Conservation (phyloP, 768 basidiomycete species). For the Leccinum disarticulatum region DNA sequence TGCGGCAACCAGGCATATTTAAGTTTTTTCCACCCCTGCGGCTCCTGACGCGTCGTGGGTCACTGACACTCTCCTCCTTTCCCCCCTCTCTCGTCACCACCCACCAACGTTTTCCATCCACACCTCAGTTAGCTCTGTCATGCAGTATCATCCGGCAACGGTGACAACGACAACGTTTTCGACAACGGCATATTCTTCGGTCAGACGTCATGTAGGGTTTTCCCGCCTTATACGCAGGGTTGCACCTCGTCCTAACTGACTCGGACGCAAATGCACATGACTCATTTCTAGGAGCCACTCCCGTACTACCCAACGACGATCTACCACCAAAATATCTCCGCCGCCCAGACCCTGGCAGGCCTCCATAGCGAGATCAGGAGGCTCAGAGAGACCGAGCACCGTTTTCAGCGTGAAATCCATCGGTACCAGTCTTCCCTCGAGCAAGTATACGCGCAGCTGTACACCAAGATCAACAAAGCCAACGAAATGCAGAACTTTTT, state of each 20-base stretch:
- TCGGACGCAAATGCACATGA: background rate
- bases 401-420: conserved; percentile 20
- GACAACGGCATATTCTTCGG: conserved; percentile 12
- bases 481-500: conserved; percentile 32
- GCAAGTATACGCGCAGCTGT: conserved; percentile 14
- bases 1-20: conserved; percentile 23
- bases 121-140: conserved; percentile 3
- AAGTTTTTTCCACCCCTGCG: conserved; percentile 15
- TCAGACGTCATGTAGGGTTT: conserved; percentile 24
- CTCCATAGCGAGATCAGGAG: conserved; percentile 22
- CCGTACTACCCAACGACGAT: conserved; percentile 11
- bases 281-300: conserved; percentile 17
- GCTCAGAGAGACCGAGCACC: conserved; percentile 15
- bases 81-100: conserved; percentile 12
- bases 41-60: conserved; percentile 15
- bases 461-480: conserved; percentile 22
- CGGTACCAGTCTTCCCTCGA: conserved; percentile 15
- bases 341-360: conserved; percentile 16
- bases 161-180: conserved; percentile 8
- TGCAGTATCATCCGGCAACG: conserved; percentile 9
- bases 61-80: background rate
- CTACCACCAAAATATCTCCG: conserved; percentile 19
- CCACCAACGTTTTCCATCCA: conserved; percentile 1
- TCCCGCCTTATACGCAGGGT: background rate
- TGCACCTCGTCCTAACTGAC: background rate